phyloP scores from a whole-genome alignment of 2,329 filamentous ascomycete genomes.

The Ophiostoma australiae region DNA sequence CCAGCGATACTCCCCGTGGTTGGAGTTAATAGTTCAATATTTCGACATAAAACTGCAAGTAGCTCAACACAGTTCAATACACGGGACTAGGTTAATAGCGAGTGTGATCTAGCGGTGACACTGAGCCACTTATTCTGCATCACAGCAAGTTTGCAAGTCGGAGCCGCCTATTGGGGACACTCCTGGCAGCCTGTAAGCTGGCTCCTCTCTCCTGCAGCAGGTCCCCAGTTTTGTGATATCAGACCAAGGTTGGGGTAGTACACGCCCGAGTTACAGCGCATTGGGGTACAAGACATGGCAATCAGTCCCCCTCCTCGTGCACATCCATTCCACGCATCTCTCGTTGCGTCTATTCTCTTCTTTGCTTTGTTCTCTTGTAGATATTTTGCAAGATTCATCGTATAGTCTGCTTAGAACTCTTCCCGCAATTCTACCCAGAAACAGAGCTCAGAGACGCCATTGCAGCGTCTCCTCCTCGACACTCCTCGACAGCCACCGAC shows the following conservation, averaged over 20 bases:
- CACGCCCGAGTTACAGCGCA: background rate
- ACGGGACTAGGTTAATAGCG: no score
- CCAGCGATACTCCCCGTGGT: background rate
- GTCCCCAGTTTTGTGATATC: conserved; percentile 14
- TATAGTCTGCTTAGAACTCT: background rate
- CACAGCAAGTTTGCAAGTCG: background rate
- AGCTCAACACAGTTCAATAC: no score
- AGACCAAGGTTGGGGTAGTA: conserved; percentile 5
- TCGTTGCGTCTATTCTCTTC: background rate
- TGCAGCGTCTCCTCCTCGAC: background rate
- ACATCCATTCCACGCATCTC: conserved; percentile 4
- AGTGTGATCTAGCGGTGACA: background rate
- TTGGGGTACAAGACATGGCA: conserved; percentile 1
- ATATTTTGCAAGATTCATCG: background rate
- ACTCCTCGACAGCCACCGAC: background rate
- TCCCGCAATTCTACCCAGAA: background rate
- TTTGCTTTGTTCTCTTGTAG: background rate
- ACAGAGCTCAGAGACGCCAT: background rate
- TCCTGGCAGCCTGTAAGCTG: conserved; percentile 4
- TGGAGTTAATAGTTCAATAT: background rate
- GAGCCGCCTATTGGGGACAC: background rate
- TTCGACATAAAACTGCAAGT: no score
- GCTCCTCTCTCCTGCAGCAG: background rate
- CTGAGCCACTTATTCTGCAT: background rate
- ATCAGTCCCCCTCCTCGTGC: background rate